A percentile compares a stretch with the other conserved stretches of the same genome.
These are phyloP conservation scores for Fomitopsis pinicola DNA, from an alignment of 1,284 basidiomycete genomes.

Conservation along the genomic window DNA sequence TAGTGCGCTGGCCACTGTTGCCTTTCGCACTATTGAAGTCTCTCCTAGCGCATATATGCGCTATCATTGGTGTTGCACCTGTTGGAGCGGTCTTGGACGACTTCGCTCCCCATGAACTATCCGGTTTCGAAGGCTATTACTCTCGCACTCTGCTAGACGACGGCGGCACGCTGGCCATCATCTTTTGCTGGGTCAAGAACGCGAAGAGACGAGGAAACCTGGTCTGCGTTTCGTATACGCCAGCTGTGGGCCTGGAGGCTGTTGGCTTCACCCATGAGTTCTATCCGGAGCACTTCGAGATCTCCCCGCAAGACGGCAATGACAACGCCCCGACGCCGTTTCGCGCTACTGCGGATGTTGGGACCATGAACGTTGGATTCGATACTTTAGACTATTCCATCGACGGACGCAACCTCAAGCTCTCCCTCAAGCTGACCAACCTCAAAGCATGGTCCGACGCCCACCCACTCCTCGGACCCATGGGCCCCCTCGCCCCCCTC, in stretches of 20 bases:
- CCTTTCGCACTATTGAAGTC: conserved; percentile 2
- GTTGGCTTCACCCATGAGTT: conserved; percentile 18
- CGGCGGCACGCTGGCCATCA: conserved; percentile 21
- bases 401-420: conserved; percentile 7
- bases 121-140: conserved; percentile 25
- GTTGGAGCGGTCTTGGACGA: conserved; percentile 11
- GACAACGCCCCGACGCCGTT: conserved; percentile 10
- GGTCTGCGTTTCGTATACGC: conserved; percentile 19
- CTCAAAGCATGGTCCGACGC: conserved; percentile 16
- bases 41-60: neutral
- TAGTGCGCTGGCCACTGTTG: neutral
- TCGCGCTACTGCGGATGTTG: conserved; percentile 15
- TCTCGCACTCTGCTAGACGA: conserved; percentile 19
- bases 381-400: conserved; percentile 16
- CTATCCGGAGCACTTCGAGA: conserved; percentile 16
- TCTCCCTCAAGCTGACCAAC: conserved; percentile 15
- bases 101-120: conserved; percentile 20
- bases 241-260: neutral
- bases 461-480: conserved; percentile 15
- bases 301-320: neutral
- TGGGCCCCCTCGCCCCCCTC: conserved; percentile 18
- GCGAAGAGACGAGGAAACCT: conserved; percentile 17
- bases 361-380: conserved; percentile 14
- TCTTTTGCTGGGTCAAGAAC: conserved; percentile 24
- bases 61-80: neutral